Percentiles rank a stretch among this genome's conserved stretches.
phyloP scores from a whole-genome alignment of 2,329 filamentous ascomycete genomes.

The Sarocladium strictum region DNA sequence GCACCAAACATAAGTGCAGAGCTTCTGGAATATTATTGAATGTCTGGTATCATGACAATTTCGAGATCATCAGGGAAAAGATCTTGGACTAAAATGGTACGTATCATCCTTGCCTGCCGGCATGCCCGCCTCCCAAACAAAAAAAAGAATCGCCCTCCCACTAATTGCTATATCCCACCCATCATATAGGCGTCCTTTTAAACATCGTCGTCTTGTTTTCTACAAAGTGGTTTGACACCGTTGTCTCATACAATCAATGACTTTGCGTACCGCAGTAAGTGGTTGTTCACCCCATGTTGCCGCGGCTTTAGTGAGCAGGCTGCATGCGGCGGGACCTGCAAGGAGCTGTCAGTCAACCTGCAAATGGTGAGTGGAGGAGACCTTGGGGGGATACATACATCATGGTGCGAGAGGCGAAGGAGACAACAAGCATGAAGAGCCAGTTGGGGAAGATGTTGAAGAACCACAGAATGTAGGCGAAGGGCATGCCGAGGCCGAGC shows the following conservation, averaged over 20 bases:
- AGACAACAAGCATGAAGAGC: conserved; percentile 72
- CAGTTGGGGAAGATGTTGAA: conserved; percentile 65
- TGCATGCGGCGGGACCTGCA: conserved; percentile 32
- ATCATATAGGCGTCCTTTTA: background rate
- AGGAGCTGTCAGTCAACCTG: conserved; percentile 17
- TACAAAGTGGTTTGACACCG: background rate
- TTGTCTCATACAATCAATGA: background rate
- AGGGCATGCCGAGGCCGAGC: conserved; percentile 54
- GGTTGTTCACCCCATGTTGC: background rate
- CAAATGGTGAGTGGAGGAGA: too few relatives aligned
- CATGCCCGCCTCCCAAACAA: background rate
- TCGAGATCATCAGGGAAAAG: background rate
- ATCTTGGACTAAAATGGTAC: conserved; percentile 1
- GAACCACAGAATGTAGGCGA: conserved; percentile 63
- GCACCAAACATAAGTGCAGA: background rate
- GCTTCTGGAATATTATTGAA: background rate
- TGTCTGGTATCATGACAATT: background rate
- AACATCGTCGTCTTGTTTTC: background rate
- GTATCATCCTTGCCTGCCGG: too few relatives aligned
- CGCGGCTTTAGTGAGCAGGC: conserved; percentile 10
- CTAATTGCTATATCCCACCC: background rate
- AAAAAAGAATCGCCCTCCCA: background rate
- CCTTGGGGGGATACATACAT: conserved; percentile 54
- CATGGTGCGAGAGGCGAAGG: conserved; percentile 65
- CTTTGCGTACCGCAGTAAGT: background rate